Evolutionary conservation across 164 flowering plant genomes (phyloP).

Genomic region (Santalum album): DNA sequence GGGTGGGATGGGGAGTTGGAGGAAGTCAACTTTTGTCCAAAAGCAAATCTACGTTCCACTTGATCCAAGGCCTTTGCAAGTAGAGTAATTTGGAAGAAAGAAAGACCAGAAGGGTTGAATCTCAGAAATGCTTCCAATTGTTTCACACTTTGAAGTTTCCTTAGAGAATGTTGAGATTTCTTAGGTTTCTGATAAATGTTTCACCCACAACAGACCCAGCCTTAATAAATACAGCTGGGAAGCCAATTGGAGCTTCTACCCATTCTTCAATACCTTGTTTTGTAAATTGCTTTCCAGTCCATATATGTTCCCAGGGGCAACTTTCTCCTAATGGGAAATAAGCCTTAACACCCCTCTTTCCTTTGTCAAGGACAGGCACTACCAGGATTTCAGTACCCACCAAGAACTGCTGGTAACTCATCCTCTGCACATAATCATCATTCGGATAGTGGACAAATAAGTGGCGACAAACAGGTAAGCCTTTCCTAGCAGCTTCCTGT

Average conservation of each 20-base stretch:
- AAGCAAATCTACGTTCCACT: no score
- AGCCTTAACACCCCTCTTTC: constrained; percentile 47
- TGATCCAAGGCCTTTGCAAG: no score
- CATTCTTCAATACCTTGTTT: constrained; percentile 37
- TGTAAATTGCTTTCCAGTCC: constrained; percentile 49
- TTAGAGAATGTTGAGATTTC: constrained; percentile 21
- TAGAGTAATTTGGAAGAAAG: no score
- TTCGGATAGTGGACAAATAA: constrained; percentile 69
- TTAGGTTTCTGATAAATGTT: constrained; percentile 46
- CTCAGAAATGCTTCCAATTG: no score
- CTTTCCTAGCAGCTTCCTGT: constrained; percentile 68
- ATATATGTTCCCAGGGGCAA: constrained; percentile 57
- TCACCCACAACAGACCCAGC: constrained; percentile 49
- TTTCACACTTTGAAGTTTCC: no score
- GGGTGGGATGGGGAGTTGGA: no score
- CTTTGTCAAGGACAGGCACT: constrained; percentile 73
- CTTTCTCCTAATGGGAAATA: constrained; percentile 58
- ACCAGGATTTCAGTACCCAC: constrained; percentile 78
- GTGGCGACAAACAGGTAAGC: constrained; percentile 72
- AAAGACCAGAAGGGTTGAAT: no score
- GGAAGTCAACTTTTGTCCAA: no score
- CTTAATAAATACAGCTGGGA: constrained; percentile 74
- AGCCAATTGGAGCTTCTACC: constrained; percentile 66
- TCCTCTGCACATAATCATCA: constrained; percentile 45
- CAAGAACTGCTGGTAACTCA: constrained; percentile 69